Conservation (phyloP, 768 basidiomycete genomes). For the Psilocybe cyanescens region DNA sequence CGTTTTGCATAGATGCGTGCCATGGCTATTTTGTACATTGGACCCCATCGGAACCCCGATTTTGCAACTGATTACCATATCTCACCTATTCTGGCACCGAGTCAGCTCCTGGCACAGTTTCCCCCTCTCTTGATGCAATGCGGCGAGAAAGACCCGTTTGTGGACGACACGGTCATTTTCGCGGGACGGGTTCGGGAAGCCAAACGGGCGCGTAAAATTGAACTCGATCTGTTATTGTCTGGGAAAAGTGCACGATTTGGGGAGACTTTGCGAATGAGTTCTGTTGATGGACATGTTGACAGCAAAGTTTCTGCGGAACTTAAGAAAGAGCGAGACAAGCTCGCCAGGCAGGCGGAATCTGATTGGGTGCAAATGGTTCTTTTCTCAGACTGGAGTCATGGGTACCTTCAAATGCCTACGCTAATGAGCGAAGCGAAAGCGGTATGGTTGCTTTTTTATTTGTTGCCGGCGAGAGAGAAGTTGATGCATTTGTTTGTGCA, state of each 20-base stretch:
- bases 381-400: slow-evolving; percentile 97
- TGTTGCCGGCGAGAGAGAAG: background rate
- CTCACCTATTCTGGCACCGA: slow-evolving; percentile 91
- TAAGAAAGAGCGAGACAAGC: slow-evolving; percentile 61
- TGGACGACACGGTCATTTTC: slow-evolving; percentile 97
- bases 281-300: slow-evolving; percentile 37
- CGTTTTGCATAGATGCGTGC: slow-evolving; percentile 84
- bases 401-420: slow-evolving; percentile 93
- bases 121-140: slow-evolving; percentile 94
- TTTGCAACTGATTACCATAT: slow-evolving; percentile 95
- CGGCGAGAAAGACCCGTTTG: slow-evolving; percentile 93
- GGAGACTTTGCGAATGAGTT: slow-evolving; percentile 66
- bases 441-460: slow-evolving; percentile 33
- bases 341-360: slow-evolving; percentile 76
- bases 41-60: slow-evolving; percentile 92
- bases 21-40: slow-evolving; percentile 98
- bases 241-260: slow-evolving; percentile 69
- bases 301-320: slow-evolving; percentile 40
- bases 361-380: slow-evolving; percentile 96
- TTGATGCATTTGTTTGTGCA: slow-evolving; percentile 13
- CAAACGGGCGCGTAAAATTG: slow-evolving; percentile 79
- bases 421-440: slow-evolving; percentile 83
- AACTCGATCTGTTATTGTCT: slow-evolving; percentile 64
- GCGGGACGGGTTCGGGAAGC: slow-evolving; percentile 95
- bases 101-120: slow-evolving; percentile 84